Percentiles rank a stretch among this genome's conserved stretches.
Evolutionary conservation across 2,329 filamentous ascomycete species (phyloP).

Genomic region (Colletotrichum falcatum): DNA sequence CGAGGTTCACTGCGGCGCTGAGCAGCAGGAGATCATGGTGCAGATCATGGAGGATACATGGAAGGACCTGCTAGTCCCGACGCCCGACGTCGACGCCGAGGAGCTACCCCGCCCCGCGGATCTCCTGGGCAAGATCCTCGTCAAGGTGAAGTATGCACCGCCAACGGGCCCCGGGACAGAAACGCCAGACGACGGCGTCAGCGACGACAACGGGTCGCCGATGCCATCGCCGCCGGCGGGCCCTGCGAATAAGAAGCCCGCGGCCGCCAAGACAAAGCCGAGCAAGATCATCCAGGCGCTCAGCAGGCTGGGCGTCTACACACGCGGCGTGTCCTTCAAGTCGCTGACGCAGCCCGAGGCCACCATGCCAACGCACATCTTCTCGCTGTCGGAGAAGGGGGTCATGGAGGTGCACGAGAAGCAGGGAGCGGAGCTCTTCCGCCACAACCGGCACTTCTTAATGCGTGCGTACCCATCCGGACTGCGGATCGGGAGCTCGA

Average conservation of each 20-base stretch:
- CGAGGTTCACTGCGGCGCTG: slow-evolving; percentile 85
- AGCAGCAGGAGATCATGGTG: slow-evolving; percentile 92
- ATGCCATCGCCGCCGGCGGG: slow-evolving; percentile 46
- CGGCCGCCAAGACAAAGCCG: slow-evolving; percentile 53
- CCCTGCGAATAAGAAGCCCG: slow-evolving; percentile 51
- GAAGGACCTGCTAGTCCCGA: slow-evolving; percentile 76
- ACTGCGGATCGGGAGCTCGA: slow-evolving; percentile 84
- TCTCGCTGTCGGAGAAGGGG: slow-evolving; percentile 72
- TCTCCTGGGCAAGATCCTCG: slow-evolving; percentile 81
- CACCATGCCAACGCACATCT: slow-evolving; percentile 74
- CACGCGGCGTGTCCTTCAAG: slow-evolving; percentile 85
- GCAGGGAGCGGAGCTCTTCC: slow-evolving; percentile 69
- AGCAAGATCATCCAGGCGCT: slow-evolving; percentile 79
- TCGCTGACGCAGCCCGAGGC: slow-evolving; percentile 79
- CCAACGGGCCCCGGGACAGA: slow-evolving; percentile 50
- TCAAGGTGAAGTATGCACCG: slow-evolving; percentile 82
- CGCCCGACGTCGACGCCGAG: slow-evolving; percentile 58
- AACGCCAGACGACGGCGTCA: slow-evolving; percentile 50
- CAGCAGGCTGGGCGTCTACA: slow-evolving; percentile 84
- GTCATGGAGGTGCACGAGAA: slow-evolving; percentile 72
- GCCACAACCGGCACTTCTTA: slow-evolving; percentile 84
- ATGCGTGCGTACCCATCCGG: slow-evolving; percentile 93
- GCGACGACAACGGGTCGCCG: slow-evolving; percentile 47
- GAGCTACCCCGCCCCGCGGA: slow-evolving; percentile 76
- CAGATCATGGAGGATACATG: slow-evolving; percentile 90